Evolutionary conservation across 2,329 filamentous ascomycete genomes (phyloP).

Genomic region (Didymella keratinophila): DNA sequence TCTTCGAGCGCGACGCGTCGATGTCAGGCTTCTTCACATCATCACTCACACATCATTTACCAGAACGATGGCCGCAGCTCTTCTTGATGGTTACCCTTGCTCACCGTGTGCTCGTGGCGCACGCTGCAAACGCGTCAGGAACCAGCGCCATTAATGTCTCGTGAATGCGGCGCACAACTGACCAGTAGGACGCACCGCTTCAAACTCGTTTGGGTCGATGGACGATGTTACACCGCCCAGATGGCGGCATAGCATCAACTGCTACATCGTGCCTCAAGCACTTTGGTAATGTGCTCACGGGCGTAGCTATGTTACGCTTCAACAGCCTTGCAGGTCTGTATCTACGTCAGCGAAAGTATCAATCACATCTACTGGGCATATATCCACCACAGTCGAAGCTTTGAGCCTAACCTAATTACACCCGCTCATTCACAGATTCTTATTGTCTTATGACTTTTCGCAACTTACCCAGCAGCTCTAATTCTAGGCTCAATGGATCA

Average conservation of each 20-base stretch:
- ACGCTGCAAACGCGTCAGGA: neutral
- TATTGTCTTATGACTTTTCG: neutral
- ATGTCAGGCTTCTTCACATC: constrained; percentile 8
- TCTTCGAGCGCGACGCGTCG: neutral
- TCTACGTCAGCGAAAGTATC: neutral
- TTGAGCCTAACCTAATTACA: neutral
- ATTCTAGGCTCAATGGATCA: neutral
- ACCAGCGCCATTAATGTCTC: neutral
- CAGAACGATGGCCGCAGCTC: neutral
- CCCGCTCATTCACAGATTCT: neutral
- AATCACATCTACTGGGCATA: neutral
- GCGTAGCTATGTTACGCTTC: neutral
- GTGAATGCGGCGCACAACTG: neutral
- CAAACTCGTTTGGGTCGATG: neutral
- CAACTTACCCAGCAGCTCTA: neutral
- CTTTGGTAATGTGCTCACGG: neutral
- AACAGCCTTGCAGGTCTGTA: neutral
- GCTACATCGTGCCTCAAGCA: neutral
- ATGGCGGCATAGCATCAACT: neutral
- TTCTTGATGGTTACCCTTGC: neutral
- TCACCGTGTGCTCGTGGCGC: neutral
- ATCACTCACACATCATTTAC: neutral
- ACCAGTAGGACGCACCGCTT: neutral
- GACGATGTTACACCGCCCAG: neutral
- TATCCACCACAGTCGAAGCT: neutral